phyloP scores from a whole-genome alignment of 2,329 filamentous ascomycete genomes.

The Fonsecaea monophora region DNA sequence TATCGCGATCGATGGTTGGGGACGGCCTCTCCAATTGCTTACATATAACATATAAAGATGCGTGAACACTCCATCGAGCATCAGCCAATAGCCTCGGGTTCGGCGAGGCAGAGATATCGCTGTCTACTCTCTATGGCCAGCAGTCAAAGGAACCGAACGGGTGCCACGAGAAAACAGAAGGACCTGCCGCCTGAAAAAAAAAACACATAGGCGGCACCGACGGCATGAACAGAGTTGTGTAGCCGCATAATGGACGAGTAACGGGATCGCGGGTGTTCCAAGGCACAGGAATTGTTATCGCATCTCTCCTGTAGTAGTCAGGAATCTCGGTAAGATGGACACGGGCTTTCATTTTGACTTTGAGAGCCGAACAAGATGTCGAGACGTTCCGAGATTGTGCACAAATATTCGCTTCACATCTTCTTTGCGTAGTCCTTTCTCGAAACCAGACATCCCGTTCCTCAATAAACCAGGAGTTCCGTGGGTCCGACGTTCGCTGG shows the following conservation, averaged over 20 bases:
- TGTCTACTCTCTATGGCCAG: neutral
- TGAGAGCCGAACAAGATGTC: too few relatives aligned
- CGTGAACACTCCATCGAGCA: neutral
- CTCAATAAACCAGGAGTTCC: too few relatives aligned
- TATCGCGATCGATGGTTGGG: conserved; percentile 10
- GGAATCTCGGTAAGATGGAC: neutral
- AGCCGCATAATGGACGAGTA: neutral
- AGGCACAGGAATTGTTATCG: too few relatives aligned
- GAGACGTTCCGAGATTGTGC: too few relatives aligned
- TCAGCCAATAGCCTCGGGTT: neutral
- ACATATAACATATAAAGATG: conserved; percentile 8
- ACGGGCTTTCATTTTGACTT: neutral
- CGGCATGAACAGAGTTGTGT: neutral
- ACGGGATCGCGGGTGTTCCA: neutral
- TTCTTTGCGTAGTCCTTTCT: too few relatives aligned
- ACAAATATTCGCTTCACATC: too few relatives aligned
- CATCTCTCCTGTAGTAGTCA: too few relatives aligned
- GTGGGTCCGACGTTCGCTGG: too few relatives aligned
- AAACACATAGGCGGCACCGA: neutral
- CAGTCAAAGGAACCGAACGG: neutral
- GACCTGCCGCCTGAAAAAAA: neutral
- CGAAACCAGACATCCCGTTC: too few relatives aligned
- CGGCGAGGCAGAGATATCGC: neutral
- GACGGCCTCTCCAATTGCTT: conserved; percentile 19
- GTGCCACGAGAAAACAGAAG: neutral